Evolutionary conservation across 2,329 filamentous ascomycete species (phyloP), one percentile per base, ranked within the genome.

Genomic region (Neoscytalidium dimidiatum): DNA sequence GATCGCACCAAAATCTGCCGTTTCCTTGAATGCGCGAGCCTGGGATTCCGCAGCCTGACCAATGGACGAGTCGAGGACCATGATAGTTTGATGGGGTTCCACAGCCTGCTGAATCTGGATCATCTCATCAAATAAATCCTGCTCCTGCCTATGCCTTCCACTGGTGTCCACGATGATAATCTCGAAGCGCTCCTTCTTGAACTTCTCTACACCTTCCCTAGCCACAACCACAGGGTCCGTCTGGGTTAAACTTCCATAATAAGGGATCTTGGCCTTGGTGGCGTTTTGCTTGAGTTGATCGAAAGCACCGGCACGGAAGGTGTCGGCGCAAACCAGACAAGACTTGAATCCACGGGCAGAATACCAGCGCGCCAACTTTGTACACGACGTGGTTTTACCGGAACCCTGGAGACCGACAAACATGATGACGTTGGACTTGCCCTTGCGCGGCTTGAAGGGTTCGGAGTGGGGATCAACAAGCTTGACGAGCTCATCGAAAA

Each of bases 211-310:
- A 80, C 95, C 95, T 71, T 97, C 94, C n/a, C 88, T 87, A 0
- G 95, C 94, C 19, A 99, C 95, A 5, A 93, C 89, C 0, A 94
- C 93, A 0, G 95, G 95, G 74, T 99, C 95, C 7, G 94, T 97
- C 81, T 99, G 93, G 2, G 94, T 99, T 69, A 99, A 84, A 65
- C 92, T 96, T 72, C 95, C 95, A 77, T 96, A 99, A 85, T 99
- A 99, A 9, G 95, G 95, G 61, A 99, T 98, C 82, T 98, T 98
- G 58, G 95, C 95, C 79, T 98, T 99, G 35, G 93, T 98, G 1
- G 95, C 95, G 77, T 99, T 99, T 81, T 99, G 95, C 82, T 98
- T 98, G 77, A 99, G 80, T 82, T 99, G 95, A 76, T 99, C 95
- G 71, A 99, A 99, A 46, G 95, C 95, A 83, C 95, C 95, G 35